Evolutionary conservation across 768 basidiomycete species (phyloP).

Genomic region (Tylopilus intermedius): DNA sequence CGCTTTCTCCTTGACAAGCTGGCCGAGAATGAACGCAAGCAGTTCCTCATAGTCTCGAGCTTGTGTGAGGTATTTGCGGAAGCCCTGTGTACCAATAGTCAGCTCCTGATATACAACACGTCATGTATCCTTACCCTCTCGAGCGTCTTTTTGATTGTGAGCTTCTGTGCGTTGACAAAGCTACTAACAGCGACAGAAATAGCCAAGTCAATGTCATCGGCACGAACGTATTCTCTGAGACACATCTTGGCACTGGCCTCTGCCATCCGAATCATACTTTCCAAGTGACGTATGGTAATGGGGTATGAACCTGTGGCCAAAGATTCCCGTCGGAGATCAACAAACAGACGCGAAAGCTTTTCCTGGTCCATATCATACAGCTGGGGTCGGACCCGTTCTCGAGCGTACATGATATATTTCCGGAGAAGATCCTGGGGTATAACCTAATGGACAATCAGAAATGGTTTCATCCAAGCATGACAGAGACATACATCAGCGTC

Average conservation of each 20-base stretch:
- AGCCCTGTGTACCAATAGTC: conserved; percentile 52
- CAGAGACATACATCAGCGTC: conserved; percentile 80
- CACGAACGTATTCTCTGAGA: conserved; percentile 88
- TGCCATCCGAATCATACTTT: conserved; percentile 99
- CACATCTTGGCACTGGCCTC: conserved; percentile 99
- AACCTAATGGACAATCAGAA: conserved; percentile 48
- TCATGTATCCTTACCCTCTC: conserved; percentile 58
- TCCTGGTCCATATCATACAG: conserved; percentile 94
- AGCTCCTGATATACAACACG: conserved; percentile 1
- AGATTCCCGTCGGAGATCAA: conserved; percentile 93
- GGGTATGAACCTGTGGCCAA: conserved; percentile 98
- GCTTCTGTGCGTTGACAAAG: conserved; percentile 96
- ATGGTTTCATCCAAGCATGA: conserved; percentile 5
- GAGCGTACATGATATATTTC: conserved; percentile 99
- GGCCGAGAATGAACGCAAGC: conserved; percentile 89
- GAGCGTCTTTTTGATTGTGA: conserved; percentile 96
- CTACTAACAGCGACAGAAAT: conserved; percentile 93
- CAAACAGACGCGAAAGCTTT: conserved; percentile 89
- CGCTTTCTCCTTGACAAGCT: conserved; percentile 88
- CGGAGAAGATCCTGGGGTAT: conserved; percentile 94
- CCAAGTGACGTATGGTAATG: conserved; percentile 94
- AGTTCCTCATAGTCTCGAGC: conserved; percentile 95
- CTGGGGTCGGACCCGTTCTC: conserved; percentile 89
- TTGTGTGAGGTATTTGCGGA: conserved; percentile 96
- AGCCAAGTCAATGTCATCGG: conserved; percentile 95